These are phyloP conservation scores for Solanum arcanum DNA, from an alignment of 257 asterid genomes.

Conservation along the genomic window DNA sequence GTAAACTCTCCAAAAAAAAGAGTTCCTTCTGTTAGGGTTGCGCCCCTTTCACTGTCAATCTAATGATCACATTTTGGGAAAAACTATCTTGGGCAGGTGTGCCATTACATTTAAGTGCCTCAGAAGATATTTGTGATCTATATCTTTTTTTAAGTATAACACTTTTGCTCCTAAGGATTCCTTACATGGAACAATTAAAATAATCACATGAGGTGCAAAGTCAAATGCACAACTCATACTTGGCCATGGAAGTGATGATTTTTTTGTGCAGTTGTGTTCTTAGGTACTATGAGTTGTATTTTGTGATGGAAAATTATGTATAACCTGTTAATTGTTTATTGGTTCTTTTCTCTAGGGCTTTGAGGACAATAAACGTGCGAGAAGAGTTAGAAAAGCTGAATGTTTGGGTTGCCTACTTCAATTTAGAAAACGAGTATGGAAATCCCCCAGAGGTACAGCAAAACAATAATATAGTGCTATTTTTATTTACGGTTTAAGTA, in stretches of 20 bases:
- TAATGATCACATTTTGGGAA: background rate
- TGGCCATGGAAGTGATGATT: background rate
- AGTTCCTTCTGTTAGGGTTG: background rate
- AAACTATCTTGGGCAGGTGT: background rate
- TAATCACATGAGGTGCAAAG: background rate
- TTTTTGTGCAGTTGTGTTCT: background rate
- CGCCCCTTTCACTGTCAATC: background rate
- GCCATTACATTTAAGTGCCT: background rate
- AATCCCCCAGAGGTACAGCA: conserved; percentile 76
- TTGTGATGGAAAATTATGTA: background rate
- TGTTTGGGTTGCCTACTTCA: conserved; percentile 87
- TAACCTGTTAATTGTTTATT: background rate
- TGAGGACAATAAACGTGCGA: conserved; percentile 70
- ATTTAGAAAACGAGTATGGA: conserved; percentile 85
- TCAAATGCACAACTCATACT: background rate
- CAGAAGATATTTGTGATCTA: background rate
- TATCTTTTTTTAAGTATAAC: background rate
- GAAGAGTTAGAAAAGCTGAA: conserved; percentile 93
- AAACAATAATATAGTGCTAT: background rate
- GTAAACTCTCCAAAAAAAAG: background rate
- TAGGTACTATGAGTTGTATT: background rate
- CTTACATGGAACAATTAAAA: background rate
- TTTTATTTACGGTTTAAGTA: background rate
- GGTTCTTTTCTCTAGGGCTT: conserved; percentile 47
- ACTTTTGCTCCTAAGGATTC: background rate